Conservation (phyloP, 1,139 yeast species). For the Sugiyamaella sp. region DNA sequence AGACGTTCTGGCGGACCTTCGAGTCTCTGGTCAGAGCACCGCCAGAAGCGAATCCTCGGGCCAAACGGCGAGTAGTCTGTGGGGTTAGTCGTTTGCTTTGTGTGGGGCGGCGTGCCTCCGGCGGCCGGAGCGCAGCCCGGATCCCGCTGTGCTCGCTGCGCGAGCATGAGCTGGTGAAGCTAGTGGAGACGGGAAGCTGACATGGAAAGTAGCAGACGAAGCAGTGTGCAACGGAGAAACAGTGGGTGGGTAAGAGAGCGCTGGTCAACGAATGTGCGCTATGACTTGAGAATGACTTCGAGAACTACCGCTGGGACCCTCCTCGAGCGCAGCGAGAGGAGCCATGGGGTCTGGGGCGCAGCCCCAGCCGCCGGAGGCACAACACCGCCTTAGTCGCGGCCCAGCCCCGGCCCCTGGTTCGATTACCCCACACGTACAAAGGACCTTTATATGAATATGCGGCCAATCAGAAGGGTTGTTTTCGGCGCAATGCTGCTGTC, state of each 20-base stretch:
- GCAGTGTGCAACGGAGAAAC: too few relatives aligned
- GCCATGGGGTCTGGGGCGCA: not conserved
- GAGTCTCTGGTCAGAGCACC: constrained; percentile 81
- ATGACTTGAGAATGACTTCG: not conserved
- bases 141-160: not conserved
- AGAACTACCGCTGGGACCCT: not conserved
- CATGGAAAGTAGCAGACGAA: too few relatives aligned
- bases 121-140: not conserved
- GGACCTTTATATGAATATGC: constrained; percentile 2
- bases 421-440: constrained; percentile 10
- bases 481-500: too few relatives aligned
- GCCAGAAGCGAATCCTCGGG: constrained; percentile 48
- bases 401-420: too few relatives aligned
- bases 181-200: not conserved
- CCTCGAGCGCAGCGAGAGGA: too few relatives aligned
- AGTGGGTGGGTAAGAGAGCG: too few relatives aligned
- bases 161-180: not conserved
- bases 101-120: not conserved
- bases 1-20: constrained; percentile 86
- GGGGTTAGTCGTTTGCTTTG: not conserved
- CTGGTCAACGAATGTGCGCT: too few relatives aligned
- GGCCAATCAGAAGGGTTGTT: constrained; percentile 4
- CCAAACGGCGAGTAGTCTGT: constrained; percentile 18
- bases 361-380: not conserved
- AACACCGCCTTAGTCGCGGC: not conserved